phyloP scores from a whole-genome alignment of 768 basidiomycete genomes.

The Asterophora lycoperdoides region DNA sequence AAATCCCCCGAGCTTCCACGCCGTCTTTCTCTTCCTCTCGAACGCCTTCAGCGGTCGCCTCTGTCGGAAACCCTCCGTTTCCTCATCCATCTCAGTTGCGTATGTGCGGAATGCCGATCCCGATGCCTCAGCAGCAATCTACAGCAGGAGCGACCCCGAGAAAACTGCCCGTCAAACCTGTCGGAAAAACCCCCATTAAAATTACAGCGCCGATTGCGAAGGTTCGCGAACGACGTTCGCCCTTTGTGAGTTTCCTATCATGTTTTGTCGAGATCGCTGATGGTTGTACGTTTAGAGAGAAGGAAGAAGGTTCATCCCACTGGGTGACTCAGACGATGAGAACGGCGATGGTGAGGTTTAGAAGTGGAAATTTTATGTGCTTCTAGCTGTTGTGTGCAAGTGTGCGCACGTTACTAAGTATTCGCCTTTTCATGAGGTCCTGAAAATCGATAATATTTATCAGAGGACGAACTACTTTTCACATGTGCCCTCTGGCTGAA shows the following conservation, averaged over 20 bases:
- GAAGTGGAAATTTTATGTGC: too few species aligned
- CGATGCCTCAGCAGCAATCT: neutral
- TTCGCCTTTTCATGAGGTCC: too few species aligned
- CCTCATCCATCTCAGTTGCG: neutral
- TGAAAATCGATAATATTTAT: too few species aligned
- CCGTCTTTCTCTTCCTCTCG: neutral
- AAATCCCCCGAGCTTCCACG: neutral
- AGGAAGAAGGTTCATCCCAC: conserved; percentile 45
- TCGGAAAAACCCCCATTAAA: neutral
- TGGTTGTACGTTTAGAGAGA: conserved; percentile 27
- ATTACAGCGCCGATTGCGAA: conserved; percentile 4
- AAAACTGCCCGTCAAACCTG: neutral
- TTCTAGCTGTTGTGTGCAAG: too few species aligned
- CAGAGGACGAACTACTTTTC: too few species aligned
- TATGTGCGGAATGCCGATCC: too few species aligned
- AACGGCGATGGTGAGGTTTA: conserved; percentile 4
- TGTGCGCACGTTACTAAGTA: too few species aligned
- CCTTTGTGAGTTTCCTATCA: conserved; percentile 18
- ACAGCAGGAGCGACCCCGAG: neutral
- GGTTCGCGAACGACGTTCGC: conserved; percentile 23
- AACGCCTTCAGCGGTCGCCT: neutral
- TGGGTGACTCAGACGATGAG: conserved; percentile 42
- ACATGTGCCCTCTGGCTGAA: too few species aligned
- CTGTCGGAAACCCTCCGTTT: neutral
- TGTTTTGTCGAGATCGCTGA: neutral